phyloP scores from a whole-genome alignment of 768 basidiomycete genomes.

The Boletus vinaceobasis region DNA sequence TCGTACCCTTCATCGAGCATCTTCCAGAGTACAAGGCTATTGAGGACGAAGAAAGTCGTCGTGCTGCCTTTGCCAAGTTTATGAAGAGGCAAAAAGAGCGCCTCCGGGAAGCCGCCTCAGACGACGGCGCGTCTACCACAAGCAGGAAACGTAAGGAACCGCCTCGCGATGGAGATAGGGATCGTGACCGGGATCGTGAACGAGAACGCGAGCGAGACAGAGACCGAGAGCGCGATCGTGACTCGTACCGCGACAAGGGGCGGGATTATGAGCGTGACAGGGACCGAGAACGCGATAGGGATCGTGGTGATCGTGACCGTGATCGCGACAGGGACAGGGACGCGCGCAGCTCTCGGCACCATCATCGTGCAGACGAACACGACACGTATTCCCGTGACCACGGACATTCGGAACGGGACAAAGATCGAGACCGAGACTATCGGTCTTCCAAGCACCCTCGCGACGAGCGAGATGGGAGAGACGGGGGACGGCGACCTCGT shows the following conservation, averaged over 20 bases:
- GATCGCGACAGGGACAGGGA: conserved; percentile 45
- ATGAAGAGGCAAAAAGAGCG: conserved; percentile 92
- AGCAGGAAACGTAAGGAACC: conserved; percentile 82
- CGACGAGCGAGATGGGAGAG: conserved; percentile 54
- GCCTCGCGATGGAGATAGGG: conserved; percentile 44
- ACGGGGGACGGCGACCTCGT: conserved; percentile 46
- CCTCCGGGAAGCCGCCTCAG: conserved; percentile 69
- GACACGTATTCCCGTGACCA: conserved; percentile 33
- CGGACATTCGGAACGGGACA: conserved; percentile 33
- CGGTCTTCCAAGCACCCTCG: conserved; percentile 46
- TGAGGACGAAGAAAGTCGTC: conserved; percentile 82
- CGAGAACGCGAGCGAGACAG: conserved; percentile 31
- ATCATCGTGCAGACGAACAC: conserved; percentile 35
- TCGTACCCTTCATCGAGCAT: conserved; percentile 71
- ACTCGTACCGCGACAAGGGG: conserved; percentile 29
- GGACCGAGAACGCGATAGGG: conserved; percentile 42
- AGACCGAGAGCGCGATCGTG: conserved; percentile 25
- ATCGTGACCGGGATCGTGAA: conserved; percentile 41
- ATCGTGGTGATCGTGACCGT: conserved; percentile 40
- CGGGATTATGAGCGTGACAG: conserved; percentile 39
- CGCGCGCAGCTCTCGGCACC: conserved; percentile 30
- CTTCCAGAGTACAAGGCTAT: conserved; percentile 85
- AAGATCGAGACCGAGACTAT: conserved; percentile 40
- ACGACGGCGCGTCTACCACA: conserved; percentile 77
- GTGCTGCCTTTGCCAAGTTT: conserved; percentile 82